Evolutionary conservation across 1,284 basidiomycete genomes (phyloP), one percentile per base, ranked within the genome.

Genomic region (Inonotus obliquus): DNA sequence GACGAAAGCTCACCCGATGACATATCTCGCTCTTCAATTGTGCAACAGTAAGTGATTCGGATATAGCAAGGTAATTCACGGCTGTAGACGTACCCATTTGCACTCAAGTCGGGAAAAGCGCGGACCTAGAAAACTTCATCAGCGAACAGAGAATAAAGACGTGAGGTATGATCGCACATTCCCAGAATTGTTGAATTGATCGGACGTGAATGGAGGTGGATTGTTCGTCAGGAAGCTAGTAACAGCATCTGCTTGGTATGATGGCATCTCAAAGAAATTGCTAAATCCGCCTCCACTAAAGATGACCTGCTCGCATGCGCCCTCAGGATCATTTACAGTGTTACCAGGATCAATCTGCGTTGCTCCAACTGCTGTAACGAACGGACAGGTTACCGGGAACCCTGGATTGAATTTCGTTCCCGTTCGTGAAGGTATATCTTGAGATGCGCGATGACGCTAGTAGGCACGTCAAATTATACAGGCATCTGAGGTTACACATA

Each of bases 241-340:
- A 29, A 67, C 67, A 19, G 59, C 69, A 0, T 57, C 60, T 11
- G 57, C 53, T 66, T 77, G 76, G 65, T 73, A 78, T 1, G 53
- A 60, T 0, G 75, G 73, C 17, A 65, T 62, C 1, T 67, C 52
- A 63, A 76, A 77, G 60, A 72, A 62, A 63, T 74, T 69, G 57
- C 69, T 70, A 66, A 77, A 77, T 19, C 76, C 76, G 47, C 73
- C 74, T 19, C 72, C 72, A 21, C 53, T 69, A 65, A 71, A 74
- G 67, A 69, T 71, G 9, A 65, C 66, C 39, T 67, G 66, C 55
- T 67, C 64, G 57, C 69, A 69, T 1, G 69, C 70, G 25, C 60
- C 61, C 60, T 71, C 70, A 45, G 71, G 67, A 63, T 67, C 53
- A 51, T 60, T 35, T 54, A 66, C 53, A 2, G 66, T 69, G 21